These are phyloP conservation scores for Aspergillus sp. DNA, from an alignment of 2,329 filamentous ascomycete genomes.

Conservation along the genomic window DNA sequence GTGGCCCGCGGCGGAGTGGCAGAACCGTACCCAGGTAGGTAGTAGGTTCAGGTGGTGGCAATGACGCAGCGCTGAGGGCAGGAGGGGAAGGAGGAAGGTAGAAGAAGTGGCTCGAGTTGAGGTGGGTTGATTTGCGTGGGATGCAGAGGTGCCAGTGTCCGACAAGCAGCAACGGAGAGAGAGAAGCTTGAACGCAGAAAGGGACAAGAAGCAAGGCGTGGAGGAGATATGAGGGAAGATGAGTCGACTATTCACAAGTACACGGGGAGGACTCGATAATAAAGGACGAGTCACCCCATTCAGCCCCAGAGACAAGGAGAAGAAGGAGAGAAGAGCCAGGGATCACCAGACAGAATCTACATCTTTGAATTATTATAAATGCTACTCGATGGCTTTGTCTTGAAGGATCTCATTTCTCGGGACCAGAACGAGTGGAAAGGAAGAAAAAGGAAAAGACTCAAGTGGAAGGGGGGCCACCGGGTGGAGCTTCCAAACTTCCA, in stretches of 20 bases:
- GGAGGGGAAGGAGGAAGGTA: neutral
- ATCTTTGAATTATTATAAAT: conserved; percentile 10
- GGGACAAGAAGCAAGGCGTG: conserved; percentile 4
- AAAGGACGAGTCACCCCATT: conserved; percentile 2
- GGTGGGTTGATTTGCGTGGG: neutral
- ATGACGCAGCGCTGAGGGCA: conserved; percentile 23
- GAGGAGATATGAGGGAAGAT: conserved; percentile 2
- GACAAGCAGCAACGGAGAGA: conserved; percentile 23
- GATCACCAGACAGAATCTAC: neutral
- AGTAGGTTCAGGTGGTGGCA: conserved; percentile 17
- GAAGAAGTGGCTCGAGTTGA: conserved; percentile 11
- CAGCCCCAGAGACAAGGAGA: conserved; percentile 3
- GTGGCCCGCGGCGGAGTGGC: conserved; percentile 6
- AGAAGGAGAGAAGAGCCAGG: neutral
- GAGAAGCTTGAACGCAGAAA: conserved; percentile 10
- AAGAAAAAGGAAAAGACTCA: conserved; percentile 2
- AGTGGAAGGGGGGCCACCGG: neutral
- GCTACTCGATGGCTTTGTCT: neutral
- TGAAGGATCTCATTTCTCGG: conserved; percentile 1
- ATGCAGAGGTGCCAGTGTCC: conserved; percentile 24
- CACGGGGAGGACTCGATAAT: conserved; percentile 8
- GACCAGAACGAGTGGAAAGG: neutral
- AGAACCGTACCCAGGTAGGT: neutral
- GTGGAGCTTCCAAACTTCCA: neutral
- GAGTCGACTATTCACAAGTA: neutral